A percentile compares a stretch with the other conserved stretches of the same genome.
These are phyloP conservation scores for Liquidambar formosana DNA, from an alignment of 164 flowering plant species.

Conservation along the genomic window DNA sequence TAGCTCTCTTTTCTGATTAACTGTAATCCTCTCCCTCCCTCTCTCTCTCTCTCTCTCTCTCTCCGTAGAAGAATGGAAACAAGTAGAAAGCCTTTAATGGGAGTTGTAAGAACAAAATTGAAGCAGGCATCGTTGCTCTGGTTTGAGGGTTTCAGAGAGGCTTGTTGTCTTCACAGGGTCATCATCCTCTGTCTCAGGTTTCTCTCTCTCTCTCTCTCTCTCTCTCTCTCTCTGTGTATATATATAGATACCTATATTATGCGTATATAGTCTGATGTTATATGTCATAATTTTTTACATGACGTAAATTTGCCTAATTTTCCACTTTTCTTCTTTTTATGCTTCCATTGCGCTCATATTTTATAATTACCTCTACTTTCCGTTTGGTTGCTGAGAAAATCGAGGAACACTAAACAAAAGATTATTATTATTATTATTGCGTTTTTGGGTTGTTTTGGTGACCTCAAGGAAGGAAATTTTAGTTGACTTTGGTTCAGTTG, in stretches of 20 bases:
- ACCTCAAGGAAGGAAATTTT: too few species aligned
- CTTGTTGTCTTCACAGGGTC: constrained; percentile 80
- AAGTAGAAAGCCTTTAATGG: constrained; percentile 14
- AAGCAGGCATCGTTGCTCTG: constrained; percentile 57
- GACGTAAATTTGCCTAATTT: background rate
- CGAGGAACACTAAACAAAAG: too few species aligned
- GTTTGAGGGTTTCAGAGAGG: constrained; percentile 80
- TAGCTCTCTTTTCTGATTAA: too few species aligned
- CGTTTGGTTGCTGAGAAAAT: constrained; percentile 1
- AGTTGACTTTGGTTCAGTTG: too few species aligned
- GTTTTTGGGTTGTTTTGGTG: too few species aligned
- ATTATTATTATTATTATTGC: too few species aligned
- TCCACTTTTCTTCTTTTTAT: background rate
- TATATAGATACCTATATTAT: background rate
- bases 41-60: constrained; percentile 11
- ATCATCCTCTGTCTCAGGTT: constrained; percentile 67
- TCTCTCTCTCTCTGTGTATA: background rate
- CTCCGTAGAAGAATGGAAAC: background rate
- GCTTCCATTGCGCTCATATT: background rate
- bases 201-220: constrained; percentile 6
- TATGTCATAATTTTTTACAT: background rate
- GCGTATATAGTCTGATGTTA: background rate
- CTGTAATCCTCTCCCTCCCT: background rate
- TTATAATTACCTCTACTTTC: background rate
- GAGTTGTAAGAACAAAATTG: constrained; percentile 19